phyloP scores from a whole-genome alignment of 2,329 filamentous ascomycete genomes.

The Mycosphaerelloides madeirae region DNA sequence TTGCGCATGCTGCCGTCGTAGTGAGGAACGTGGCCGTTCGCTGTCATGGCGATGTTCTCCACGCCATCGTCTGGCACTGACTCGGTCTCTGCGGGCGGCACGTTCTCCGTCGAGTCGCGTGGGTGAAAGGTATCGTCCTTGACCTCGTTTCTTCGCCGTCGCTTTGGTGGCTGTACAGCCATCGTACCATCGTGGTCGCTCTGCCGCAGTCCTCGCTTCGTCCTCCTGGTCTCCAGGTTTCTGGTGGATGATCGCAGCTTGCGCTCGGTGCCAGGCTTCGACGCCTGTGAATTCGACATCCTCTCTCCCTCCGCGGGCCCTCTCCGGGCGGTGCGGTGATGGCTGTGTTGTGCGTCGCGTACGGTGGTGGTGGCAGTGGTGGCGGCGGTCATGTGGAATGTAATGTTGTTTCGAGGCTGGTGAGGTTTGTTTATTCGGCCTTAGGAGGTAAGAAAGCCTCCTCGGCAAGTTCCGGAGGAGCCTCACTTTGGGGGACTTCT shows the following conservation, averaged over 20 bases:
- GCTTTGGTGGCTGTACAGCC: constrained; percentile 36
- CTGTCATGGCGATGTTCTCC: constrained; percentile 10
- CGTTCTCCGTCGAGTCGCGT: constrained; percentile 17
- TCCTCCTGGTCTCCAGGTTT: constrained; percentile 34
- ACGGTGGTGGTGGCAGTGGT: too few relatives aligned
- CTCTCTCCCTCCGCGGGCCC: neutral
- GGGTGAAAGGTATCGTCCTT: constrained; percentile 38
- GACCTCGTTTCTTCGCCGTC: constrained; percentile 45
- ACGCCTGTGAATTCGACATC: constrained; percentile 12
- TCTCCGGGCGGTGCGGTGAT: too few relatives aligned
- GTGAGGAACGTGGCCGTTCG: constrained; percentile 4
- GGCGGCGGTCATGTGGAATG: too few relatives aligned
- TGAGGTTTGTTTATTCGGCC: too few relatives aligned
- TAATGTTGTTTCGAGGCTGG: too few relatives aligned
- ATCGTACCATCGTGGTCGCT: constrained; percentile 39
- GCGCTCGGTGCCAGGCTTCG: constrained; percentile 23
- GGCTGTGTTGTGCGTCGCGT: too few relatives aligned
- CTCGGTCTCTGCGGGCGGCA: constrained; percentile 7
- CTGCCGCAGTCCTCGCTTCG: constrained; percentile 38
- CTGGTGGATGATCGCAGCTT: constrained; percentile 32
- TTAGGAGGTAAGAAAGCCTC: too few relatives aligned
- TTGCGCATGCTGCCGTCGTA: constrained; percentile 11
- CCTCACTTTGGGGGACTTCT: too few relatives aligned
- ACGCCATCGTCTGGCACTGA: constrained; percentile 5
- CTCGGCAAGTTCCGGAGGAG: too few relatives aligned